These are phyloP conservation scores for Favolaschia claudopus DNA, from an alignment of 768 basidiomycete species.

Conservation along the genomic window DNA sequence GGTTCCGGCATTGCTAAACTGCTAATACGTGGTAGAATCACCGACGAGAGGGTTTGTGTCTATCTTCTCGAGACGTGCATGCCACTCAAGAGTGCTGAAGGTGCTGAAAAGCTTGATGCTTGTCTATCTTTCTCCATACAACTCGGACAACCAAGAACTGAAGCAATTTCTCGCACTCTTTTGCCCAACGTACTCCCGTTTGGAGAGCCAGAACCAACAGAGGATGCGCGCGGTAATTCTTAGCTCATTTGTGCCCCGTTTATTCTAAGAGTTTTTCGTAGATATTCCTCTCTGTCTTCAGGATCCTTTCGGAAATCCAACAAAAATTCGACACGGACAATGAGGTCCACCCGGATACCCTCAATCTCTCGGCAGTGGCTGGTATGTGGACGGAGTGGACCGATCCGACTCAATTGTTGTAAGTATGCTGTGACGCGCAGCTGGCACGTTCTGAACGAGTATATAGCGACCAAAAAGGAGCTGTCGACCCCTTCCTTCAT, in stretches of 20 bases:
- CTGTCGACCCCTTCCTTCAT: conserved; percentile 46
- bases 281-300: conserved; percentile 64
- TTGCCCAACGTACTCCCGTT: conserved; percentile 86
- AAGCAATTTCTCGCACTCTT: conserved; percentile 89
- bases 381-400: conserved; percentile 80
- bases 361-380: conserved; percentile 62
- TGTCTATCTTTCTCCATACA: conserved; percentile 82
- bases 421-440: conserved; percentile 30
- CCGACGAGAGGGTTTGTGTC: conserved; percentile 68
- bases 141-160: conserved; percentile 80
- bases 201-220: conserved; percentile 75
- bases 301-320: conserved; percentile 55
- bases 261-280: conserved; percentile 28
- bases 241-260: background rate
- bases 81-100: conserved; percentile 54
- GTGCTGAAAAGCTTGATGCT: conserved; percentile 45
- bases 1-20: conserved; percentile 89
- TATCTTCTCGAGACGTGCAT: conserved; percentile 33
- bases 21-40: conserved; percentile 76
- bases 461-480: conserved; percentile 27
- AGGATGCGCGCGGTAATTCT: conserved; percentile 69
- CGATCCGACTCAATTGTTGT: conserved; percentile 67
- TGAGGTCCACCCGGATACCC: conserved; percentile 66
- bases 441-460: conserved; percentile 1
- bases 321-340: conserved; percentile 63